Conservation (phyloP, 108 stramenopile species). For the Stephanodiscus triporus region DNA sequence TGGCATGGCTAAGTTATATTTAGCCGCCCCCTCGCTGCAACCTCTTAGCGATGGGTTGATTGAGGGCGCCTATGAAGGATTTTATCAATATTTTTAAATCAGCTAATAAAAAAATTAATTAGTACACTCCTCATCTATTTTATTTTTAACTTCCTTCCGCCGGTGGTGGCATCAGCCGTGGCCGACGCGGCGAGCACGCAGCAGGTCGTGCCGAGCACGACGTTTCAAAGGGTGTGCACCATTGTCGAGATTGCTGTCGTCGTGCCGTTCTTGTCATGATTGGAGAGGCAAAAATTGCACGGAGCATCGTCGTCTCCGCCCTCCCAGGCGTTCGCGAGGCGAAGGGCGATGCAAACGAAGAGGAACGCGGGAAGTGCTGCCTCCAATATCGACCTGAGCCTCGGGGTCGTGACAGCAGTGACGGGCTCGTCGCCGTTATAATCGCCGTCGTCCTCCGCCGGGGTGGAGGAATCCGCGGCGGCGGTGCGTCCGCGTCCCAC, state of each 20-base stretch:
- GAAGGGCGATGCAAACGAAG: conserved; percentile 46
- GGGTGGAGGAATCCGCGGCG: too few species aligned
- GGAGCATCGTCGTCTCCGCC: conserved; percentile 6
- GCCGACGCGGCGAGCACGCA: conserved; percentile 22
- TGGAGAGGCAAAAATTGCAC: neutral
- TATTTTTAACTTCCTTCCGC: too few species aligned
- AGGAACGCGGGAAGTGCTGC: too few species aligned
- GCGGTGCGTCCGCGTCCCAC: conserved; percentile 38
- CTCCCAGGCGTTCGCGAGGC: conserved; percentile 13
- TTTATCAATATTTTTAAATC: too few species aligned
- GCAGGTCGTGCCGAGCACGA: conserved; percentile 23
- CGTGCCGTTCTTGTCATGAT: neutral
- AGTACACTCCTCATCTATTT: too few species aligned
- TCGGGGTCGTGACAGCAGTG: neutral
- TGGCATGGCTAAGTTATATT: too few species aligned
- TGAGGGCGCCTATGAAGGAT: too few species aligned
- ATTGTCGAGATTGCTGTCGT: conserved; percentile 6
- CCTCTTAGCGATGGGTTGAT: too few species aligned
- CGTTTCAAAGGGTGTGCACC: too few species aligned
- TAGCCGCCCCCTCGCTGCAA: too few species aligned
- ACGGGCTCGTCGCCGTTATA: conserved; percentile 9
- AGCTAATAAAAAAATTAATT: too few species aligned
- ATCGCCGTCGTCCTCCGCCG: conserved; percentile 30
- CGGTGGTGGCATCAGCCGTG: neutral
- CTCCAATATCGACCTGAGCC: too few species aligned